A percentile compares a stretch with the other conserved stretches of the same genome.
These are phyloP conservation scores for Oropetium thomaeum DNA, from an alignment of 176 grass and related monocot species.

Conservation along the genomic window DNA sequence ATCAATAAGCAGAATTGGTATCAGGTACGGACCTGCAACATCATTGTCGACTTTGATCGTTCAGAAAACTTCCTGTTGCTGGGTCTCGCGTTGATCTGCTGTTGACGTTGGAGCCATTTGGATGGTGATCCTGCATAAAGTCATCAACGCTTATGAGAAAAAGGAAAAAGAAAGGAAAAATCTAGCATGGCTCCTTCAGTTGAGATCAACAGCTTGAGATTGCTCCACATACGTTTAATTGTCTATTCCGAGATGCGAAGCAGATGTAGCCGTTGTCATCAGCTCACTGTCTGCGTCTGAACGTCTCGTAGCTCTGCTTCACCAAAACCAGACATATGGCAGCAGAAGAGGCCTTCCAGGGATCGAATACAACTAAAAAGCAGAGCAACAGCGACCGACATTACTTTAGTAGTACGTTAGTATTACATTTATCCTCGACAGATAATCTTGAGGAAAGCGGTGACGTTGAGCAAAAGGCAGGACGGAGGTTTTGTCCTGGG, in stretches of 20 bases:
- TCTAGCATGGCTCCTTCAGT: not conserved
- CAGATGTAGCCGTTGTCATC: conserved; percentile 12
- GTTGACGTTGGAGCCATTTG: conserved; percentile 17
- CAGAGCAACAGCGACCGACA: not conserved
- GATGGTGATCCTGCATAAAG: not conserved
- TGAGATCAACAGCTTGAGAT: conserved; percentile 9
- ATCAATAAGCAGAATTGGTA: no score
- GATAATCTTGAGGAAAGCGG: not conserved
- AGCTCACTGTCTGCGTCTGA: not conserved
- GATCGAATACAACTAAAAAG: not conserved
- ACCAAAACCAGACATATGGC: conserved; percentile 23
- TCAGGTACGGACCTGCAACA: not conserved
- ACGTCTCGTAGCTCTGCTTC: not conserved
- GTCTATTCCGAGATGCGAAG: conserved; percentile 5
- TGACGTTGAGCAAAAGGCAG: not conserved
- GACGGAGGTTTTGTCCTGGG: conserved; percentile 12
- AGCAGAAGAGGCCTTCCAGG: not conserved
- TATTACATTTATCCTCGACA: not conserved
- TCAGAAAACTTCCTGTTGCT: not conserved
- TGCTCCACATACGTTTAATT: not conserved
- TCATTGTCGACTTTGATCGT: not conserved
- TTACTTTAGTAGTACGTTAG: not conserved
- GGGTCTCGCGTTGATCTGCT: not conserved
- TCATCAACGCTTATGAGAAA: not conserved
- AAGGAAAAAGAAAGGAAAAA: not conserved